Base-by-base conservation (phyloP, 805 yeast species). In the Isabelozyma gotoi region DNA sequence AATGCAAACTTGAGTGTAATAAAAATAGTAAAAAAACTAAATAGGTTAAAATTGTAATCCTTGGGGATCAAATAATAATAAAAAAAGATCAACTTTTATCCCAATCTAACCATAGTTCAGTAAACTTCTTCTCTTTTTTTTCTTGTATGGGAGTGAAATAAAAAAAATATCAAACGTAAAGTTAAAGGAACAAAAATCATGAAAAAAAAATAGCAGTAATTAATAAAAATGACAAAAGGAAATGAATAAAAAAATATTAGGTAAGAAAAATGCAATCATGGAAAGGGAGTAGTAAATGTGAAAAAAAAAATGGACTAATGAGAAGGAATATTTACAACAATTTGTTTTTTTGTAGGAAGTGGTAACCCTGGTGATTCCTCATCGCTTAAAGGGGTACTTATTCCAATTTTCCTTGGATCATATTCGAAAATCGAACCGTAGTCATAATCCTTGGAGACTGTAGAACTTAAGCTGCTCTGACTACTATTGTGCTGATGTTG, bases 331-430 rank as follows among this genome's bases (percentile, higher is more conserved):
- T 29, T 29, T 18, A 24, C 36, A 16, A 14, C 12, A 17, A 16
- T 20, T 24, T 36, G 32, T 10, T 36, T 27, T 19, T 35, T 19
- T 10, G 17, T 36, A 35, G 19, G 19, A 27, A 19, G 32, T 31
- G 43, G 37, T 19, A 49, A 47, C 27, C 44, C 39, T 11, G 59
- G 59, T 15, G 50, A 46, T 21, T 62, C 65, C 41, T 53, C 62
- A 38, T 60, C 67, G 43, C 67, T 63, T 18, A 56, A 47, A n/a
- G 73, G 73, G 29, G 73, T 66, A 6, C 55, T 47, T 10, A 56
- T 53, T 3, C 62, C 63, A 35, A 49, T 42, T 37, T 46, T 47
- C 16, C 59, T 49, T 19, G 57, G 47, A 31, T 59, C 67, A 17
- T 42, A 39, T 41, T 63, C 67, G 42, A 62, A 63, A 5, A 60